Conservation (phyloP, 805 yeast species). For the Wickerhamomyces alni region DNA sequence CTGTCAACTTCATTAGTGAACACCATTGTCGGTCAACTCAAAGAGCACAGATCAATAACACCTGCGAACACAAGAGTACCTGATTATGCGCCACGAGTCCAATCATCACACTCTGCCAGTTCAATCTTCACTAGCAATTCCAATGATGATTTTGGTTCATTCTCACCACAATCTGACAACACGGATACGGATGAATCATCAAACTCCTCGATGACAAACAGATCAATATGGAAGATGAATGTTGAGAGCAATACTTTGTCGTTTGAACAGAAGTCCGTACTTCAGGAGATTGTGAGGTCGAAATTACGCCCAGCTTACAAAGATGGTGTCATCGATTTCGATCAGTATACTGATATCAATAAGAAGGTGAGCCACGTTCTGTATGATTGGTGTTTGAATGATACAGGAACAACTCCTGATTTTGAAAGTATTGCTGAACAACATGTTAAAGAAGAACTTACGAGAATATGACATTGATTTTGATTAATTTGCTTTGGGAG, state of each 20-base stretch:
- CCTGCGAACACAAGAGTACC: neutral
- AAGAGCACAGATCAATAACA: slow-evolving; percentile 6
- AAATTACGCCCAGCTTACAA: slow-evolving; percentile 44
- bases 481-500: too few relatives aligned
- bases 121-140: too few relatives aligned
- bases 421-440: slow-evolving; percentile 16
- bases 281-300: slow-evolving; percentile 54
- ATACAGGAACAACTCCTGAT: slow-evolving; percentile 2
- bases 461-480: too few relatives aligned
- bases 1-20: slow-evolving; percentile 17
- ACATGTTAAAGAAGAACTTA: slow-evolving; percentile 7
- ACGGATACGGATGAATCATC: neutral
- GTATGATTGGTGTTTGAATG: slow-evolving; percentile 33
- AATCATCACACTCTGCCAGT: too few relatives aligned
- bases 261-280: slow-evolving; percentile 42
- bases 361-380: slow-evolving; percentile 54
- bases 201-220: neutral
- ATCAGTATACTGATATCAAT: slow-evolving; percentile 54
- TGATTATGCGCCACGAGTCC: too few relatives aligned
- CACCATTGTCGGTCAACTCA: slow-evolving; percentile 15
- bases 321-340: slow-evolving; percentile 26
- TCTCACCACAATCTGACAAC: slow-evolving; percentile 7
- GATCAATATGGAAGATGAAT: slow-evolving; percentile 8
- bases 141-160: slow-evolving; percentile 1
- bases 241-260: slow-evolving; percentile 8